Base-by-base conservation (phyloP, 768 basidiomycete species). In the Multifurca ochricompacta region DNA sequence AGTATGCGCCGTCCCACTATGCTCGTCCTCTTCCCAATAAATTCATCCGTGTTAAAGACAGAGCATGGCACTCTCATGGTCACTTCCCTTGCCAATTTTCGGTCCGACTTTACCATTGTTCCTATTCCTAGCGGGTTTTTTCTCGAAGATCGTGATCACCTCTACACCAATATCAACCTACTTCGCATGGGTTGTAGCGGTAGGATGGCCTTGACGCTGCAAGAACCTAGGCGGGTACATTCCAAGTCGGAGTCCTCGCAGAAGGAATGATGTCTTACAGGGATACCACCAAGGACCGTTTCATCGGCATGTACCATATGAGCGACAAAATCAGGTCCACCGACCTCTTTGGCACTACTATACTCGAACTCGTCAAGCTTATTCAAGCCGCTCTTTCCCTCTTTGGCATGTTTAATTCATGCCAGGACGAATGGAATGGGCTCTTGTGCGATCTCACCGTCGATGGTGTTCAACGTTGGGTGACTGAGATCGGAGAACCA, bases 1-100 rank as follows among this genome's bases (percentile, higher is more conserved):
- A 51, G 67, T 32, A 19, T 31, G 18, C 37, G 3, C 19, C 42
- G 45, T 36, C 59, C n/a, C n/a, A n/a, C n/a, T 62, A 45, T 13
- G 21, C 61, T 50, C n/a, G 11, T 41, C 47, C n/a, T n/a, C n/a
- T n/a, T n/a, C n/a, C n/a, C n/a, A n/a, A n/a, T n/a, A n/a, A n/a
- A n/a, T n/a, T 35, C 37, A 27, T 32, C 10, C 32, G 30, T 25
- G 27, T 54, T 11, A 37, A 56, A 85, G 78, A 88, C 82, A 9
- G 73, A 77, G 13, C 70, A 81, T 49, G 90, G 90, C 45, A 69
- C 76, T 23, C 74, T 92, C 62, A 82, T 91, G 79, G 79, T 82
- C 52, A 92, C 90, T 25, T 91, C 88, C 10, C 78, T 92, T 25
- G 86, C 87, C 40, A 84, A 87, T 72, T 92, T 92, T 66, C 86